These are phyloP conservation scores for sunflower (Helianthus annuus) DNA, from an alignment of 129 eudicot species.

Conservation along the genomic window HanXRQr2.0-SUNRISE NC_035435.2:170622452-170622951, in stretches of 20 bases:
- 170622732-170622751: conserved; percentile 38
- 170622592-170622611: conserved; percentile 15
- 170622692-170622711: conserved; percentile 33
- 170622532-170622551: conserved; percentile 22
- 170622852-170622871: background rate
- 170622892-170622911: too few relatives aligned
- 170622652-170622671: conserved; percentile 36
- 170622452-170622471: conserved; percentile 39
- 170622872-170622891: too few relatives aligned
- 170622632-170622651: conserved; percentile 27
- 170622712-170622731: conserved; percentile 30
- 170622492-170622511: conserved; percentile 28
- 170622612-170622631: conserved; percentile 30
- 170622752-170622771: conserved; percentile 11
- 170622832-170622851: conserved; percentile 15
- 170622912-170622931: too few relatives aligned
- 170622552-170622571: conserved; percentile 2
- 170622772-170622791: conserved; percentile 10
- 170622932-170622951: too few relatives aligned
- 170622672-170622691: conserved; percentile 31
- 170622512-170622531: conserved; percentile 26
- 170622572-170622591: background rate
- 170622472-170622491: conserved; percentile 26
- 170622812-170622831: conserved; percentile 6
- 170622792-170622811: conserved; percentile 19